phyloP scores from a whole-genome alignment of 805 yeast genomes.

The Saccharomyces jurei region DNA sequence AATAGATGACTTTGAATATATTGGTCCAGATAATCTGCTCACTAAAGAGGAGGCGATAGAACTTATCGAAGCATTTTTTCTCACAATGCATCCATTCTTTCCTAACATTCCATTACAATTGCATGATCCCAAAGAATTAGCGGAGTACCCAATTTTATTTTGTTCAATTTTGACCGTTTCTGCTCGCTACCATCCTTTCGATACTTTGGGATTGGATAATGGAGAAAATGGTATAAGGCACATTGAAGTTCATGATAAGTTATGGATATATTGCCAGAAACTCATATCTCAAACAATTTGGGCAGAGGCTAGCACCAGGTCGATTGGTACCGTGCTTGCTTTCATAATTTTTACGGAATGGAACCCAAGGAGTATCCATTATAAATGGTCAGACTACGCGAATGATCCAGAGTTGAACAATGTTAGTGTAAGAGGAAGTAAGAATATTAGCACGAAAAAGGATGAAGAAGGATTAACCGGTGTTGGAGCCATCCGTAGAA shows the following conservation, averaged over 20 bases:
- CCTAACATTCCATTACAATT: slow-evolving; percentile 77
- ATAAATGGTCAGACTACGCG: slow-evolving; percentile 81
- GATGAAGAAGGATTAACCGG: slow-evolving; percentile 56
- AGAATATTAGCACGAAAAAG: slow-evolving; percentile 17
- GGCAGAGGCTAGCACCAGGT: slow-evolving; percentile 87
- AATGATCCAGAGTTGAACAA: slow-evolving; percentile 39
- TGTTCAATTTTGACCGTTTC: slow-evolving; percentile 78
- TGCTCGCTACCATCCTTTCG: slow-evolving; percentile 63
- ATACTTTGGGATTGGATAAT: slow-evolving; percentile 29
- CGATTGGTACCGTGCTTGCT: slow-evolving; percentile 80
- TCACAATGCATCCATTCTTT: slow-evolving; percentile 80
- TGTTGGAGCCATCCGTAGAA: slow-evolving; percentile 73
- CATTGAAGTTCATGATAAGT: slow-evolving; percentile 61
- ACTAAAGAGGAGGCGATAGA: slow-evolving; percentile 54
- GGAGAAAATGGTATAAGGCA: slow-evolving; percentile 35
- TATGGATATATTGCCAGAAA: slow-evolving; percentile 80
- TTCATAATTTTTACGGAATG: slow-evolving; percentile 84
- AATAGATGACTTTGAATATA: slow-evolving; percentile 55
- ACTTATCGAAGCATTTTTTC: slow-evolving; percentile 54
- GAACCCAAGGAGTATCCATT: slow-evolving; percentile 92
- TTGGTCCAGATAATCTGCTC: slow-evolving; percentile 43
- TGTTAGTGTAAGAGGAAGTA: slow-evolving; percentile 10
- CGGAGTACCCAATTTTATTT: slow-evolving; percentile 71
- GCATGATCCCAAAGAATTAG: slow-evolving; percentile 55
- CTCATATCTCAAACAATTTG: slow-evolving; percentile 80